Evolutionary conservation across 169 alveolate species (phyloP), one percentile per base, ranked within the genome.

Genomic region (Miamiensis avidus): DNA sequence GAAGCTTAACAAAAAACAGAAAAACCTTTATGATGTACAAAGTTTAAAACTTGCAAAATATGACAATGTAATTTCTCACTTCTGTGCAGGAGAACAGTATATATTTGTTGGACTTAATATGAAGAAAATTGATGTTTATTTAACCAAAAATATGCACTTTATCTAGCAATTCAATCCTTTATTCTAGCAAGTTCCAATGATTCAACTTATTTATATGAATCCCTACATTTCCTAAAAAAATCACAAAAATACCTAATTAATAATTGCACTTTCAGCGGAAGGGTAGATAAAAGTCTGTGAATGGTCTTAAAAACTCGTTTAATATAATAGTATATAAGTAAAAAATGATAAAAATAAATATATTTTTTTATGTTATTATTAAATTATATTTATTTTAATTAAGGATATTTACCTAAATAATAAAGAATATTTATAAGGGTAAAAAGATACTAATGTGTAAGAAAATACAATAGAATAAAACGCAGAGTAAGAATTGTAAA

Each of bases 321-420:
- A 49, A 49, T 49, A 49, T 49, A 49, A 49, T 20, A 49, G 4
- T 49, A 4, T 49, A 49, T 11, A 49, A 49, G 69, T 49, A 49
- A 49, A 49, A 49, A 49, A 11, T 11, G 20, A 49, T 49, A 49
- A 49, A 49, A 49, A 49, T 49, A 49, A 49, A 49, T 11, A 49
- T 49, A 11, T 49, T 11, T 11, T 49, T 49, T 49, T 74, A 1
- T 83, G 84, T 28, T 76, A 75, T 31, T 30, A 84, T 29, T 75
- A 76, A 6, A 75, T 77, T 76, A 30, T 84, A 28, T 76, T 73
- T 0, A 77, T 65, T 64, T 28, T 0, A 33, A 84, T n/a, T n/a
- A n/a, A n/a, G n/a, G n/a, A n/a, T n/a, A n/a, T n/a, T n/a, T n/a
- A n/a, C n/a, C n/a, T n/a, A n/a, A n/a, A n/a, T n/a, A n/a, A n/a